phyloP scores from a whole-genome alignment of 2,329 filamentous ascomycete genomes.

The Trichoderma citrinoviride region DNA sequence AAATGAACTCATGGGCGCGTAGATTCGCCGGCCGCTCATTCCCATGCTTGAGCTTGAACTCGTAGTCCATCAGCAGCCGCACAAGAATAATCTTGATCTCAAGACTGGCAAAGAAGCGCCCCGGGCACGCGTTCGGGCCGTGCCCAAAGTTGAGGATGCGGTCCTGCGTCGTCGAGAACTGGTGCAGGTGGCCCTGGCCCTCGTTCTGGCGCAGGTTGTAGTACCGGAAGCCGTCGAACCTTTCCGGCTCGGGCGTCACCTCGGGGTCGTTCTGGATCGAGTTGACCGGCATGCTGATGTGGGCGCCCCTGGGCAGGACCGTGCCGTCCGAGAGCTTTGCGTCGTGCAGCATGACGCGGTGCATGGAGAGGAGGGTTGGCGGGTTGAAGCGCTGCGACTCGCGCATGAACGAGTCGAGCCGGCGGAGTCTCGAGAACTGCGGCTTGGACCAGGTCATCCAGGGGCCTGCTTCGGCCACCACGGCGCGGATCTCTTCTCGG shows the following conservation, averaged over 20 bases:
- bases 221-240: constrained; percentile 48
- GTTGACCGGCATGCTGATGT: constrained; percentile 10
- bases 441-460: neutral
- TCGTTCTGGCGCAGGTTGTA: constrained; percentile 42
- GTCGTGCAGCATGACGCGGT: constrained; percentile 6
- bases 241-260: constrained; percentile 32
- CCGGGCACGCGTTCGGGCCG: constrained; percentile 50
- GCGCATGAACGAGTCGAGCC: constrained; percentile 29
- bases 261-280: constrained; percentile 31
- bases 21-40: neutral
- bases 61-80: constrained; percentile 48
- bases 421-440: constrained; percentile 22
- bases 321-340: constrained; percentile 15
- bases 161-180: constrained; percentile 49
- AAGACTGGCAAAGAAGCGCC: constrained; percentile 50
- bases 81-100: constrained; percentile 51
- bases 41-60: constrained; percentile 37
- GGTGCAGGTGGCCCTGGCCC: constrained; percentile 32
- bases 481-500: neutral
- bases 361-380: constrained; percentile 16
- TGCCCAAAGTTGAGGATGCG: constrained; percentile 52
- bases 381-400: constrained; percentile 28
- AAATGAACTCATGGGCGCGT: neutral
- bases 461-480: neutral
- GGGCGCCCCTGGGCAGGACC: constrained; percentile 4